Percentiles rank a stretch among this genome's conserved stretches.
These are phyloP conservation scores for Calocybe gambosa DNA, from an alignment of 1,284 basidiomycete genomes.

Conservation along the genomic window DNA sequence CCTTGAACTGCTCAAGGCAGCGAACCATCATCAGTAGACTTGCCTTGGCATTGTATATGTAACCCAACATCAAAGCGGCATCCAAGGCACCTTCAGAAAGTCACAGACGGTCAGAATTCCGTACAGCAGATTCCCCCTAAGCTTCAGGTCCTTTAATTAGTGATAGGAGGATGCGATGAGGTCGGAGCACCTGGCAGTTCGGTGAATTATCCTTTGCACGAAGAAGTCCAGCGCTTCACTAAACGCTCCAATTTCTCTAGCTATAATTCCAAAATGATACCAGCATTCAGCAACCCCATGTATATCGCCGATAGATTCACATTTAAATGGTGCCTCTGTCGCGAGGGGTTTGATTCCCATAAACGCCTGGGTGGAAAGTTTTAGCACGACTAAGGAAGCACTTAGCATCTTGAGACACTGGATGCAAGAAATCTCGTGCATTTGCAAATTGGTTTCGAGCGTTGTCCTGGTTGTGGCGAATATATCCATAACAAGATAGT, in stretches of 20 bases:
- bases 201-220: background rate
- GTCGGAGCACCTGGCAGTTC: background rate
- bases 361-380: no score
- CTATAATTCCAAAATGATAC: background rate
- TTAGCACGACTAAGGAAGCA: background rate
- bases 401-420: background rate
- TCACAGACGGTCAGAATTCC: no score
- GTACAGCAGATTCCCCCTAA: background rate
- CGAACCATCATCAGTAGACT: no score
- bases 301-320: slow-evolving; percentile 1
- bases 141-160: background rate
- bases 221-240: background rate
- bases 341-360: background rate
- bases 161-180: background rate
- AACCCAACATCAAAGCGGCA: no score
- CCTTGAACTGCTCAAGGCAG: no score
- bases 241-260: background rate
- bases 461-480: background rate
- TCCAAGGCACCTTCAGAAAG: no score
- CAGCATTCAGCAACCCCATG: slow-evolving; percentile 2
- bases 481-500: background rate
- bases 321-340: background rate
- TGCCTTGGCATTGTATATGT: no score
- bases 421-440: background rate
- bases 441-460: background rate